Evolutionary conservation across 805 yeast genomes (phyloP).

Genomic region (Starmerella bacillaris): DNA sequence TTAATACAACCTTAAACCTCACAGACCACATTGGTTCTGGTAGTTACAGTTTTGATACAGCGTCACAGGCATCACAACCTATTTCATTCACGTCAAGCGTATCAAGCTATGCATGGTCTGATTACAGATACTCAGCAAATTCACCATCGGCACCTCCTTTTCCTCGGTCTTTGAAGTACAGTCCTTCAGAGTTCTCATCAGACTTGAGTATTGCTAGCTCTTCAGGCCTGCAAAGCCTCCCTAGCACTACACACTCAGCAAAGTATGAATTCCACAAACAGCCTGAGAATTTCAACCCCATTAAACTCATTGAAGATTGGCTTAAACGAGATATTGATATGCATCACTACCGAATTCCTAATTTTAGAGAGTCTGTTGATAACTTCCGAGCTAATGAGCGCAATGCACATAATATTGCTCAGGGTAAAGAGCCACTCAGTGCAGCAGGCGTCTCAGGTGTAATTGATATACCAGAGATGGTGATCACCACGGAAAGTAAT

Average conservation of each 20-base stretch:
- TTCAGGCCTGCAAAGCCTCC: neutral
- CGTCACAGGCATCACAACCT: neutral
- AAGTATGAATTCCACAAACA: neutral
- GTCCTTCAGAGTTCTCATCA: neutral
- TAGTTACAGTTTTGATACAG: neutral
- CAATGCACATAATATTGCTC: no score
- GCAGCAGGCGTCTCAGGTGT: no score
- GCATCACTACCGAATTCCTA: neutral
- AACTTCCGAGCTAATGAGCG: neutral
- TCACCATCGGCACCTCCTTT: neutral
- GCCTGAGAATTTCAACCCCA: neutral
- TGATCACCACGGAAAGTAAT: no score
- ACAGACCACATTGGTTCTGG: no score
- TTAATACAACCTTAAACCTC: neutral
- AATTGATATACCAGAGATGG: no score
- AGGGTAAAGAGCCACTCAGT: no score
- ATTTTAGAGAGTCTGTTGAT: neutral
- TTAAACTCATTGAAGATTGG: neutral
- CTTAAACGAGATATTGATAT: neutral
- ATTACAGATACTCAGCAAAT: slow-evolving; percentile 1
- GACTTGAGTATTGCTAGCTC: neutral
- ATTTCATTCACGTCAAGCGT: neutral
- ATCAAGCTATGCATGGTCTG: neutral
- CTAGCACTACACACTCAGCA: neutral
- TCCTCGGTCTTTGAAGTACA: neutral